Base-by-base conservation (phyloP, 352 stramenopile genomes). In the Aphanomyces cochlioides region DNA sequence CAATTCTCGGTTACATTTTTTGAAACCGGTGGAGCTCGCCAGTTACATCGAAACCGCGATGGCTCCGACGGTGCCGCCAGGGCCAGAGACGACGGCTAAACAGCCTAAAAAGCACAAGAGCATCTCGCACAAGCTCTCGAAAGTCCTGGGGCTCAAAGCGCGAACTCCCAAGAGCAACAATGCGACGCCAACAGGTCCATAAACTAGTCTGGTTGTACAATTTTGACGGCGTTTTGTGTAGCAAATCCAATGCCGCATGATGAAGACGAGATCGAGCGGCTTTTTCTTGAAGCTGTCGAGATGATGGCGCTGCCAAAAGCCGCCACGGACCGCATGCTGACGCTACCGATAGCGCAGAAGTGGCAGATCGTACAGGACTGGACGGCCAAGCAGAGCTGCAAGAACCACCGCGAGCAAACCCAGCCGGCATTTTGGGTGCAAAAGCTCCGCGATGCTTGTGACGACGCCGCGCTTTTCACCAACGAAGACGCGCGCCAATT, bases 291-390 rank as follows among this genome's bases (percentile, higher is more conserved):
- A 38, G 63, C 63, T 5, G 34, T 69, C 6, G 63, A 69, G 1
- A 50, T 19, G 5, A 56, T 69, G 39, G 63, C 63, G 47, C 43
- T 69, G 28, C 63, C 57, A 15, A 66, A 66, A 50, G 40, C 57
- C 2, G 57, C 57, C 37, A 66, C 7, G 7, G 57, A 66, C 38
- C 57, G 57, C 57, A 66, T 66, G 57, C 57, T 19, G 7, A 50
- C 57, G 57, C 57, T 66, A 41, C 57, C 57, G n/a, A 39, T 66
- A 41, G n/a, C 13, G 12, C 57, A 66, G 53, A 66, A 66, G 57
- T 66, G 57, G 57, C 57, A 66, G 39, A 66, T 66, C 57, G 53
- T 66, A 6, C 57, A 66, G 10, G 57, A 66, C 37, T 66, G 57
- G 57, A 66, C 15, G 3, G 57, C 57, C 7, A 66, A 66, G n/a